Evolutionary conservation across 2,329 filamentous ascomycete species (phyloP).

Genomic region (Scedosporium dehoogii): DNA sequence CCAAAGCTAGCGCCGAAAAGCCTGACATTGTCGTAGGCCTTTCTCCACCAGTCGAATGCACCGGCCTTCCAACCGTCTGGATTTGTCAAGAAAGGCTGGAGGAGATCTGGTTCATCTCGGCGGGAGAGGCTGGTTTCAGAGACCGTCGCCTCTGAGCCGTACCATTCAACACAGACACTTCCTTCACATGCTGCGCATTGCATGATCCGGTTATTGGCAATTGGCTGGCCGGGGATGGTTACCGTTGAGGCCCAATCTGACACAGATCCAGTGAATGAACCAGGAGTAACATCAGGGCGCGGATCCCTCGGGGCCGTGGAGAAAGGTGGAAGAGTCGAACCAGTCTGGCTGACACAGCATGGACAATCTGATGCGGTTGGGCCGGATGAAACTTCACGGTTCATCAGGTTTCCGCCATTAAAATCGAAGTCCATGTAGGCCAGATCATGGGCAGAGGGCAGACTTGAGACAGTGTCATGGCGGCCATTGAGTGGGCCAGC

Average conservation of each 20-base stretch:
- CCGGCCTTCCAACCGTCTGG: background rate
- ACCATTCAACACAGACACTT: background rate
- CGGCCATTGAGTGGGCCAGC: background rate
- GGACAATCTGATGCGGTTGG: background rate
- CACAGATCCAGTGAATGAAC: background rate
- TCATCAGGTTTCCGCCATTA: background rate
- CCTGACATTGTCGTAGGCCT: background rate
- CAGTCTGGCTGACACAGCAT: background rate
- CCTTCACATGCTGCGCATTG: background rate
- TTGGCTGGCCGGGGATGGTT: background rate
- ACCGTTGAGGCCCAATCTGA: background rate
- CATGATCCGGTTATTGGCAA: background rate
- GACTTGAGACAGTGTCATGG: background rate
- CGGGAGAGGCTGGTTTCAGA: background rate
- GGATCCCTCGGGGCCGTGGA: background rate
- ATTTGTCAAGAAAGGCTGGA: background rate
- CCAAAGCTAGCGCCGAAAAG: background rate
- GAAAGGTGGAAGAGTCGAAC: background rate
- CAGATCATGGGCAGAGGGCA: background rate
- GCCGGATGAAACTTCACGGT: background rate
- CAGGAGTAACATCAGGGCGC: background rate
- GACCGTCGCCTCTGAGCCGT: background rate
- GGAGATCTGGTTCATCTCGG: background rate
- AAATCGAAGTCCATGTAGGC: background rate
- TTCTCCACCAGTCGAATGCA: conserved; percentile 1